Conservation (phyloP, 495 filamentous ascomycete genomes). For the Hyaloscypha bicolor region DNA sequence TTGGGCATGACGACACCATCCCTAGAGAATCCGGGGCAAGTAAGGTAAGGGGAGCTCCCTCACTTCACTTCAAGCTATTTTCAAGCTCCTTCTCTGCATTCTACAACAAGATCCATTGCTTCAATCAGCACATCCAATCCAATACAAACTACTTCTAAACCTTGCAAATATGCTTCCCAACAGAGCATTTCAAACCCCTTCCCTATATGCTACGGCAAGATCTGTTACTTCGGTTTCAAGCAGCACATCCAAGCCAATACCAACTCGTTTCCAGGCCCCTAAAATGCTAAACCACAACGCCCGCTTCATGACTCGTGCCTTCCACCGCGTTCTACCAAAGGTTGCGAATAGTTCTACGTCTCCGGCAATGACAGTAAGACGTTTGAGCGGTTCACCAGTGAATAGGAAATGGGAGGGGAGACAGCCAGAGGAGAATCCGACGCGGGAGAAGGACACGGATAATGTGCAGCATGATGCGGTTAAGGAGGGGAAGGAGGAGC, state of each 20-base stretch:
- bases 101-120: too few species aligned
- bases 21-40: background rate
- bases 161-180: too few species aligned
- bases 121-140: background rate
- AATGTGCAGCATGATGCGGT: conserved; percentile 28
- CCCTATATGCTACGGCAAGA: too few species aligned
- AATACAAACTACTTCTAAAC: background rate
- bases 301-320: conserved; percentile 3
- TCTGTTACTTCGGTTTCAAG: background rate
- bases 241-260: conserved; percentile 1
- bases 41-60: background rate
- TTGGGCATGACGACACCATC: background rate
- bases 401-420: conserved; percentile 22
- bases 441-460: conserved; percentile 15
- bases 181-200: too few species aligned
- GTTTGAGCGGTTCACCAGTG: background rate
- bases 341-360: background rate
- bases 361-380: background rate
- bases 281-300: background rate
- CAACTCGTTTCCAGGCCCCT: too few species aligned
- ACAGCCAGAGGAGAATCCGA: conserved; percentile 15
- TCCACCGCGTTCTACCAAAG: conserved; percentile 12
- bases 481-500: conserved; percentile 37
- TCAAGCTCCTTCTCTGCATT: too few species aligned
- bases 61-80: background rate